Evolutionary conservation across 352 stramenopile species (phyloP).

Genomic region (Phytophthora fragariaefolia): DNA sequence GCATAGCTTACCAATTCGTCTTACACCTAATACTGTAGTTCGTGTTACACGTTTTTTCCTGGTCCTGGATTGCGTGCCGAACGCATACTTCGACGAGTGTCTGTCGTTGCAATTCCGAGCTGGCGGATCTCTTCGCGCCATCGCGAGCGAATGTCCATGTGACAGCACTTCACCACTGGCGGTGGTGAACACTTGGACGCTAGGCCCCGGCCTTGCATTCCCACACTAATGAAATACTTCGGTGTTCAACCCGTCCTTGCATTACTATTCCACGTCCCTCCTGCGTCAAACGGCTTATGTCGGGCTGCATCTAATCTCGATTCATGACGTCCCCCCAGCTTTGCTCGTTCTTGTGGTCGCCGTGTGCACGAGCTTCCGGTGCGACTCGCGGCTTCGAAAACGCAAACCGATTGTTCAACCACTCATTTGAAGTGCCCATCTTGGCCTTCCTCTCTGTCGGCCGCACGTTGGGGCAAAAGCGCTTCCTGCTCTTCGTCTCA

Average conservation of each 20-base stretch:
- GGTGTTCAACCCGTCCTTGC: conserved; percentile 18
- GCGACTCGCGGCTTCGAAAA: background rate
- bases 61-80: background rate
- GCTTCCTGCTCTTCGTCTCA: conserved; percentile 21
- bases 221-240: conserved; percentile 35
- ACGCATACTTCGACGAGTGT: background rate
- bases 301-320: conserved; percentile 18
- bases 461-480: conserved; percentile 4
- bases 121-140: conserved; percentile 2
- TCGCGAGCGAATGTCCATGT: background rate
- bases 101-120: conserved; percentile 1
- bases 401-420: conserved; percentile 18
- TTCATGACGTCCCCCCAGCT: conserved; percentile 10
- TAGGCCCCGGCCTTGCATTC: conserved; percentile 18
- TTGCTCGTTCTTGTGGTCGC: conserved; percentile 23
- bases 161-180: background rate
- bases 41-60: background rate
- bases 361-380: conserved; percentile 19
- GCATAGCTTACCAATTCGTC: conserved; percentile 9
- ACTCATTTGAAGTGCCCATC: conserved; percentile 22
- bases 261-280: conserved; percentile 3
- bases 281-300: conserved; percentile 12
- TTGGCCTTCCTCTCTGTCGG: conserved; percentile 12
- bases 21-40: background rate
- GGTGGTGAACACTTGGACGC: background rate